Percentiles rank a stretch among this genome's conserved stretches.
phyloP scores from a whole-genome alignment of 176 grass and related monocot genomes.

The Musa itinerans region DNA sequence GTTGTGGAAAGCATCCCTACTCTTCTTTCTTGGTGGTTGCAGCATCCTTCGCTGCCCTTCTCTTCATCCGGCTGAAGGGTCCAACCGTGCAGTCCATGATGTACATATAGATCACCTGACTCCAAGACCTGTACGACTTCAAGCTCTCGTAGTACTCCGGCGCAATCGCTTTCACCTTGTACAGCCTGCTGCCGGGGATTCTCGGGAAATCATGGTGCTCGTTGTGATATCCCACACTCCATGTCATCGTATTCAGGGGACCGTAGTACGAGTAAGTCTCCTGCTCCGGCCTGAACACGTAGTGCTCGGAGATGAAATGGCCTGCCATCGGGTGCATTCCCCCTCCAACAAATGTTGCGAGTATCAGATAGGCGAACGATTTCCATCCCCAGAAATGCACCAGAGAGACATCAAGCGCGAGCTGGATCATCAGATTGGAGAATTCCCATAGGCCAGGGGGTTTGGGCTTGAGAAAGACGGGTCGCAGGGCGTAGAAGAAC shows the following conservation, averaged over 20 bases:
- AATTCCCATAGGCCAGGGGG: slow-evolving; percentile 87
- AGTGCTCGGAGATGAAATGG: slow-evolving; percentile 95
- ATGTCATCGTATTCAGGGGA: slow-evolving; percentile 79
- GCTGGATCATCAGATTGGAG: slow-evolving; percentile 60
- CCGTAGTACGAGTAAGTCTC: slow-evolving; percentile 97
- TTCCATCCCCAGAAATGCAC: slow-evolving; percentile 58
- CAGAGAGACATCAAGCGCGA: slow-evolving; percentile 43
- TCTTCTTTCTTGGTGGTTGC: slow-evolving; percentile 36
- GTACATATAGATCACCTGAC: slow-evolving; percentile 98
- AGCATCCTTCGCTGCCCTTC: slow-evolving; percentile 31
- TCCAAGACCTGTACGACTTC: slow-evolving; percentile 70
- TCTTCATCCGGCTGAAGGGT: slow-evolving; percentile 90
- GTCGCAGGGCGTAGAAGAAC: slow-evolving; percentile 80
- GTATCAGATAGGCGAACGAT: slow-evolving; percentile 59
- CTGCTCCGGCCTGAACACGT: slow-evolving; percentile 68
- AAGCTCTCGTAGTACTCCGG: slow-evolving; percentile 66
- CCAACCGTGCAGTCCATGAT: slow-evolving; percentile 68
- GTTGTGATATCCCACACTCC: slow-evolving; percentile 92
- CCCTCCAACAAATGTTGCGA: slow-evolving; percentile 78
- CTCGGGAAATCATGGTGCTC: slow-evolving; percentile 98
- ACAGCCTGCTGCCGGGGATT: slow-evolving; percentile 60
- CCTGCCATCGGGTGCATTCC: slow-evolving; percentile 96
- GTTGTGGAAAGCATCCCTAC: slow-evolving; percentile 15
- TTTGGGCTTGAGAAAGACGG: slow-evolving; percentile 73
- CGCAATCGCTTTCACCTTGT: slow-evolving; percentile 83